phyloP scores from a whole-genome alignment of 768 basidiomycete genomes.

The Podaxis sp. region DNA sequence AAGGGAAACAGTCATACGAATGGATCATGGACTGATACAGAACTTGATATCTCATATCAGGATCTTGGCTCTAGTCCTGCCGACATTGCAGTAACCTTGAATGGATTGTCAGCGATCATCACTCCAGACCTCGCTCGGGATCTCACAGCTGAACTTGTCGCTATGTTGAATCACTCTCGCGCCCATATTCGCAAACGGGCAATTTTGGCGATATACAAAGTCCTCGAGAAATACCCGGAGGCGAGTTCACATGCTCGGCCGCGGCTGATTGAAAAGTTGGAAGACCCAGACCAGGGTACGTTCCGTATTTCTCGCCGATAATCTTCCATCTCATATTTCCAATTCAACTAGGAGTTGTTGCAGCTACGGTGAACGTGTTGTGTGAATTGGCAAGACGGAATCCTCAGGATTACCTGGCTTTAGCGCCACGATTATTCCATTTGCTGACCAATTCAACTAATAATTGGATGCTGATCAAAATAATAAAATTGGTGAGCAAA shows the following conservation, averaged over 20 bases:
- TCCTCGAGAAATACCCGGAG: constrained; percentile 82
- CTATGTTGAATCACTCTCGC: constrained; percentile 88
- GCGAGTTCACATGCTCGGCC: constrained; percentile 62
- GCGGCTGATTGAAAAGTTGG: constrained; percentile 76
- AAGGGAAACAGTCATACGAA: constrained; percentile 9
- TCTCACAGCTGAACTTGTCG: constrained; percentile 78
- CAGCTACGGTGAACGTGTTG: constrained; percentile 90
- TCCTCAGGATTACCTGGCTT: constrained; percentile 75
- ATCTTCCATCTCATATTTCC: background rate
- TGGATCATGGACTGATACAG: constrained; percentile 13
- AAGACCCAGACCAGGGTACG: constrained; percentile 73
- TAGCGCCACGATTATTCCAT: constrained; percentile 93
- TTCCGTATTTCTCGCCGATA: constrained; percentile 1
- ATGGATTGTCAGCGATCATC: constrained; percentile 82
- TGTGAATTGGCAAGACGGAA: constrained; percentile 86
- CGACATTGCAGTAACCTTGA: constrained; percentile 74
- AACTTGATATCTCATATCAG: constrained; percentile 41
- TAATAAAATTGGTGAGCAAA: constrained; percentile 85
- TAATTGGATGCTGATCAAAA: constrained; percentile 99
- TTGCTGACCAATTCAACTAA: constrained; percentile 92
- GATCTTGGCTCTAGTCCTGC: constrained; percentile 77
- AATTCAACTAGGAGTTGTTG: constrained; percentile 71
- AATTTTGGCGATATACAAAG: constrained; percentile 78
- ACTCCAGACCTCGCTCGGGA: constrained; percentile 91
- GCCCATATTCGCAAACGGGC: constrained; percentile 90